Conservation (phyloP, 202 grass and related monocot genomes). For the Setaria viridis region DNA sequence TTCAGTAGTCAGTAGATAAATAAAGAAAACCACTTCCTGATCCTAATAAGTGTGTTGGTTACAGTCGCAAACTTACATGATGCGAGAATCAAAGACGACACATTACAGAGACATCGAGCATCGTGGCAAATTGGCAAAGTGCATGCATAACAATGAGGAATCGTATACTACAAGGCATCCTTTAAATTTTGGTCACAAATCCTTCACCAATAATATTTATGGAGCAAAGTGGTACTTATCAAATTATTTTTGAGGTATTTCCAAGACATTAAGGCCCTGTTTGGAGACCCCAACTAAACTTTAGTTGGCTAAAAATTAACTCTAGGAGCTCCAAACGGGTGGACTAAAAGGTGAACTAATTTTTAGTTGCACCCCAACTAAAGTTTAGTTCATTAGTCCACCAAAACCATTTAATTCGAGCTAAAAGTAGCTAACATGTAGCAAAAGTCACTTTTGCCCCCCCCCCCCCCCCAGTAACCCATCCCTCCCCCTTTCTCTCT, state of each 20-base stretch:
- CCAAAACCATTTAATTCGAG: too few relatives aligned
- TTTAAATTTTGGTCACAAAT: background rate
- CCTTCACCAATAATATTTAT: conserved; percentile 14
- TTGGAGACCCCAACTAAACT: too few relatives aligned
- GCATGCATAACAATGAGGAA: background rate
- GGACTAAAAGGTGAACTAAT: too few relatives aligned
- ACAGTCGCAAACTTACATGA: conserved; percentile 2
- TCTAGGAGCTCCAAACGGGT: too few relatives aligned
- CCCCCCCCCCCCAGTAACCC: too few relatives aligned
- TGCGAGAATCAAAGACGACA: background rate
- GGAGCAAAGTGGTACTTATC: background rate
- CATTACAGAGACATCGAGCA: conserved; percentile 20
- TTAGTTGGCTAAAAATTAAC: too few relatives aligned
- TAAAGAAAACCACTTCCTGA: conserved; percentile 2
- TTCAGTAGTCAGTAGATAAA: background rate
- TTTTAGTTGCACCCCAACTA: too few relatives aligned
- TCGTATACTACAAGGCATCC: background rate
- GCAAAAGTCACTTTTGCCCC: too few relatives aligned
- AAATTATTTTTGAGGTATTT: background rate
- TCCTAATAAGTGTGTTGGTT: conserved; percentile 28
- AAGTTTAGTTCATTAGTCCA: too few relatives aligned
- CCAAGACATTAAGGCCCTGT: background rate
- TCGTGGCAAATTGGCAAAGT: background rate
- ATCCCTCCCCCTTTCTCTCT: too few relatives aligned
- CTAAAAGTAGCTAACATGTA: too few relatives aligned